Conservation (phyloP, 2,329 filamentous ascomycete species). For the Aspergillus piperis region DNA sequence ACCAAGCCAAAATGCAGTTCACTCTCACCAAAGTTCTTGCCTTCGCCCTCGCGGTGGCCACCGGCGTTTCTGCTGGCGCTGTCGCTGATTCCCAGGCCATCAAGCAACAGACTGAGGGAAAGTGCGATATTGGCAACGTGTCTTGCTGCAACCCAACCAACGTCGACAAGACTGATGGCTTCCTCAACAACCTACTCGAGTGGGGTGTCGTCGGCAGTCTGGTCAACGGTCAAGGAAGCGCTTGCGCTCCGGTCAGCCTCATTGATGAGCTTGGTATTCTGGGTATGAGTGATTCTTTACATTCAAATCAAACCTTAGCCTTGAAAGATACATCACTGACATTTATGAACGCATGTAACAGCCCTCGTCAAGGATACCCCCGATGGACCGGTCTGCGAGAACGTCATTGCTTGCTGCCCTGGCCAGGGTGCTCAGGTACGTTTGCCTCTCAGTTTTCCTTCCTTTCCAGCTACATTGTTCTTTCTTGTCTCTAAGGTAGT, state of each 20-base stretch:
- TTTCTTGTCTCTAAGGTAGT: too few species aligned
- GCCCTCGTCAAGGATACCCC: constrained; percentile 8
- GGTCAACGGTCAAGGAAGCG: not conserved
- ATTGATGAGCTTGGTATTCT: constrained; percentile 12
- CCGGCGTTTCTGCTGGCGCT: not conserved
- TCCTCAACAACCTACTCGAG: not conserved
- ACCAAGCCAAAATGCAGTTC: constrained; percentile 7
- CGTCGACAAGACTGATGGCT: not conserved
- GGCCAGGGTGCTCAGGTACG: not conserved
- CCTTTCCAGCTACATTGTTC: too few species aligned
- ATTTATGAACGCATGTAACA: not conserved
- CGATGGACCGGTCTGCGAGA: constrained; percentile 7
- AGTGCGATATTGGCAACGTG: constrained; percentile 3
- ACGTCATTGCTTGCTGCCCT: constrained; percentile 10
- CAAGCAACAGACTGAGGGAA: not conserved
- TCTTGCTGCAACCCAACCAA: constrained; percentile 7
- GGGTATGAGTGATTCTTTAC: not conserved
- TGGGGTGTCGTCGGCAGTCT: not conserved
- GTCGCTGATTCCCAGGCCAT: constrained; percentile 2
- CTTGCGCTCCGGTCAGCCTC: not conserved
- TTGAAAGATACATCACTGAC: not conserved
- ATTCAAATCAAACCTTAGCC: not conserved
- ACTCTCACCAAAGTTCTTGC: not conserved
- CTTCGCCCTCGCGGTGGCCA: not conserved
- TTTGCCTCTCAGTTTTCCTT: too few species aligned